Base-by-base conservation (phyloP, 768 basidiomycete species). In the Trametes elegans region DNA sequence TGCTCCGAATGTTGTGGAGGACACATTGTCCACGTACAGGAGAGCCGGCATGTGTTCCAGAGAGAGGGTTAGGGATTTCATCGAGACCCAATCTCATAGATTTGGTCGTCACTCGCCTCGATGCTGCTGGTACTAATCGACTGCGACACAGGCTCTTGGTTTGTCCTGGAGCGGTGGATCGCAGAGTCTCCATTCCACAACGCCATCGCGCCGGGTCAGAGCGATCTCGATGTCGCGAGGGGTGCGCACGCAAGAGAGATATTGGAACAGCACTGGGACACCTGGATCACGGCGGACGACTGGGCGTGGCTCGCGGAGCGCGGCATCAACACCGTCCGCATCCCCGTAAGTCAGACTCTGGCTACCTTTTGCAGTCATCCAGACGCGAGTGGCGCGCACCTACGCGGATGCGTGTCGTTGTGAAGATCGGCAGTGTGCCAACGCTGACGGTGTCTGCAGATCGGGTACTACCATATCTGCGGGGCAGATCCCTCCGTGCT, bases 101-200 rank as follows among this genome's bases (percentile, higher is more conserved):
- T n/a, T n/a, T n/a, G n/a, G n/a, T n/a, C n/a, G n/a, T n/a, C n/a
- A n/a, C n/a, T n/a, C n/a, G n/a, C n/a, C n/a, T n/a, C n/a, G n/a
- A n/a, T n/a, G n/a, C n/a, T n/a, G n/a, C n/a, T n/a, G n/a, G n/a
- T n/a, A n/a, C n/a, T n/a, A n/a, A n/a, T n/a, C n/a, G n/a, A n/a
- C n/a, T n/a, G n/a, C n/a, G n/a, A n/a, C n/a, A 24, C 55, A 89
- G 87, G 87, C 0, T 84, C 80, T 7, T 89, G 87, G 88, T 91
- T 92, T 58, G 83, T 87, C 3, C 77, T 89, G 16, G 90, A 92
- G 68, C 73, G 79, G 29, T 92, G 90, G 90, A 88, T 92, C 34
- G 66, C 81, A 13, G 79, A 82, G 2, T 43, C 67, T 0, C 86
- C 86, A 0, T 92, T 84, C 62, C 71, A 68, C 2, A 65, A 68